Base-by-base conservation (phyloP, 2,329 filamentous ascomycete genomes). In the Aureobasidium pullulans region DNA sequence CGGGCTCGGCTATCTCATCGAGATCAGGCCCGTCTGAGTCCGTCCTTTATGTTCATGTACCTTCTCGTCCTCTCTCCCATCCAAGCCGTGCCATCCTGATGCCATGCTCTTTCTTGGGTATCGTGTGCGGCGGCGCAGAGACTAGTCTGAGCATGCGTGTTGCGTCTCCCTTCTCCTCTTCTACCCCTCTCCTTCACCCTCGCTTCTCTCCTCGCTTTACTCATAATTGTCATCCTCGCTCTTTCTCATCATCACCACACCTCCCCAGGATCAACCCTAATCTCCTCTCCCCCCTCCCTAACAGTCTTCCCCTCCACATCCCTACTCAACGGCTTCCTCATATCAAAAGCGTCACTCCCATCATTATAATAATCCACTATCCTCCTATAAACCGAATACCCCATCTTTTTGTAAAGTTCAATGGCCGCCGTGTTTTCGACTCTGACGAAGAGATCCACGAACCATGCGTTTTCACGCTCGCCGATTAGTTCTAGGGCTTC, bases 341-440 rank as follows among this genome's bases (percentile, higher is more conserved):
- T 99, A 76, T 99, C 94, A 72, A 90, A 94, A 16, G 93, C 94
- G 77, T 97, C 93, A 73, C 96, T 91, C 70, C 95, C 89, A 70
- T 96, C 92, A 63, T 88, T 90, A 69, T 99, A 99, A 73, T 99
- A 99, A 67, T 88, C 88, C 66, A 90, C 85, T 46, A 99, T 93
- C 9, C 90, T 84, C 47, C 94, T 82, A 75, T 88, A 99, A 48
- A 97, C 88, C 61, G 85, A 91, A 72, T 99, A 96, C 65, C 94
- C 94, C 82, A 97, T 86, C 65, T 84, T 88, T 72, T 88, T 86
- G 73, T 99, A 99, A 74, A 99, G 86, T 53, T 83, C 81, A 68
- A 96, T 92, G 6, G 94, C 94, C 64, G 89, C 86, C 68, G 84
- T 81, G 72, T 99, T 99, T 69, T 90, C 92, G 64, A 86, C 87